Conservation (phyloP, 768 basidiomycete species). For the Lepiota subincarnata region DNA sequence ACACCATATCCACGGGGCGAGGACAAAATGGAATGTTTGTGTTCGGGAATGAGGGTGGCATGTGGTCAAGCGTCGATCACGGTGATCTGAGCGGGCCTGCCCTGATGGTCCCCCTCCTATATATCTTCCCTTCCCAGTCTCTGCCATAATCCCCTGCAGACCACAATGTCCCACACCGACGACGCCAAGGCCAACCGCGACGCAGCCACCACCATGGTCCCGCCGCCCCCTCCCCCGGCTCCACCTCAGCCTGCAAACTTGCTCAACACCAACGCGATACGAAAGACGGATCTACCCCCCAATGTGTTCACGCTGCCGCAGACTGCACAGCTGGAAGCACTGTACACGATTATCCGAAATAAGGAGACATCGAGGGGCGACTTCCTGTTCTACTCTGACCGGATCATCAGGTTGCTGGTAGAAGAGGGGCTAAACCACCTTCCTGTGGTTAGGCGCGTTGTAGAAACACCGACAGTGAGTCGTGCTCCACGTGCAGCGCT, state of each 20-base stretch:
- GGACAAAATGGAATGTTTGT: neutral
- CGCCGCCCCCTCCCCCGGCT: constrained; percentile 12
- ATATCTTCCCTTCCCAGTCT: neutral
- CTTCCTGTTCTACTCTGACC: constrained; percentile 93
- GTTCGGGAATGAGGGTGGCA: constrained; percentile 5
- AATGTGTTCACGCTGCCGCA: constrained; percentile 88
- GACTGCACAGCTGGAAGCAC: constrained; percentile 90
- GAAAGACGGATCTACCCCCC: constrained; percentile 52
- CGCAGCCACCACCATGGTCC: neutral
- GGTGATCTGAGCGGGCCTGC: constrained; percentile 8
- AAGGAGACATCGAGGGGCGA: constrained; percentile 86
- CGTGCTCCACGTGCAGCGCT: neutral
- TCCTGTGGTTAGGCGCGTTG: constrained; percentile 62
- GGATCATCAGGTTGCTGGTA: constrained; percentile 81
- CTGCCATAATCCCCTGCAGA: neutral
- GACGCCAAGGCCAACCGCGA: neutral
- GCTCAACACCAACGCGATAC: constrained; percentile 30
- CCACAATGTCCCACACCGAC: neutral
- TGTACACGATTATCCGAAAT: constrained; percentile 93
- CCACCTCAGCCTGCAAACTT: constrained; percentile 31
- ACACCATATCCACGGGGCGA: too few species aligned
- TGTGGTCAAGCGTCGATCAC: constrained; percentile 3
- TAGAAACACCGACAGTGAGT: constrained; percentile 80
- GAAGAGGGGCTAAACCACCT: constrained; percentile 90
- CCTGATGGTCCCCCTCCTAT: neutral